Percentiles rank a stretch among this genome's conserved stretches.
Evolutionary conservation across 192 early-diverging fungal genomes (phyloP).

Genomic region (Pilobolus umbonatus): DNA sequence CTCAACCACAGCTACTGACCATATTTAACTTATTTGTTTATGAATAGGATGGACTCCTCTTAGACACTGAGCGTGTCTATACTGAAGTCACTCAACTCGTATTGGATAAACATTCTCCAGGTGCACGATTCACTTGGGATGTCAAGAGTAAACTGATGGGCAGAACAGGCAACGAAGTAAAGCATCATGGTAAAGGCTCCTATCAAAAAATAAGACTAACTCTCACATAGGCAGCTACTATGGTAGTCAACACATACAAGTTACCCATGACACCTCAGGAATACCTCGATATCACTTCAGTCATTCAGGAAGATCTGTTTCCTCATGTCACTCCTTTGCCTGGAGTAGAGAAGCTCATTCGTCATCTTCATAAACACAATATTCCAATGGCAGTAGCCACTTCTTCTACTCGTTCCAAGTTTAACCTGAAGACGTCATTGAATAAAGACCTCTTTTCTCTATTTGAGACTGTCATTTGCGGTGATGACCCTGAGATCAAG

Average conservation of each 20-base stretch:
- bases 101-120: constrained; percentile 60
- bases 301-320: constrained; percentile 53
- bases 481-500: constrained; percentile 77
- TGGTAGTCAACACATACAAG: constrained; percentile 65
- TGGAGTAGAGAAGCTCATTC: constrained; percentile 63
- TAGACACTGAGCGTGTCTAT: constrained; percentile 89
- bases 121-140: constrained; percentile 59
- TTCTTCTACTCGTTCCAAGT: constrained; percentile 73
- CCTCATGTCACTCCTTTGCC: constrained; percentile 62
- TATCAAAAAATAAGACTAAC: background rate
- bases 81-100: constrained; percentile 81
- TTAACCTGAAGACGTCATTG: constrained; percentile 65
- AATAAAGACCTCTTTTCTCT: constrained; percentile 70
- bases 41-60: constrained; percentile 60
- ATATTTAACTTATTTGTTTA: no score
- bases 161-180: constrained; percentile 51
- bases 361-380: constrained; percentile 63
- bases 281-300: constrained; percentile 60
- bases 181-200: background rate
- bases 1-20: no score
- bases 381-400: constrained; percentile 87
- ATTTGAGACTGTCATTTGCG: constrained; percentile 82
- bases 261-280: constrained; percentile 78
- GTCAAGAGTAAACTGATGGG: constrained; percentile 77
- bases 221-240: constrained; percentile 37